Evolutionary conservation across 2,329 filamentous ascomycete genomes (phyloP), one percentile per base, ranked within the genome.

Genomic region (Aspergillus ustus): DNA sequence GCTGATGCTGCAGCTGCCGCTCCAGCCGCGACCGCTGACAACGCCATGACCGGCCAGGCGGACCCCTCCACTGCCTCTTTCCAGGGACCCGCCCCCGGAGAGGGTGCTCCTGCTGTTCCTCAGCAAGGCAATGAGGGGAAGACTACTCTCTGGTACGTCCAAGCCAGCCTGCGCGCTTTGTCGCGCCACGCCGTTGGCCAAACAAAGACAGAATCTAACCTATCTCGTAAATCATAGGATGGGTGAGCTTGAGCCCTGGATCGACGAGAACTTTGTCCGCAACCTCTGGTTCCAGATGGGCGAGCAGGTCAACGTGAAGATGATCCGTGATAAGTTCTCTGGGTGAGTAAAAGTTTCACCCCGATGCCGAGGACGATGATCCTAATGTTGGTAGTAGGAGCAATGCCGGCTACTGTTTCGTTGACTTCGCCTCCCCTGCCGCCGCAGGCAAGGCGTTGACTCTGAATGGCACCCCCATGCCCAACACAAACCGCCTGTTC

Each of bases 301-400:
- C 69, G 95, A 98, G 80, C 89, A 89, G 66, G 95, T 99, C 72
- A 97, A 97, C 72, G 95, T 99, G 71, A 99, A 99, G 87, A 97
- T 99, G 86, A 99, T 99, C 73, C 92, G 95, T 68, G 95, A 99
- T 83, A 97, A 97, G 81, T 97, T 97, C 80, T 97, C 94, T 75
- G 95, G 94, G 93, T 97, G 85, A 80, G 85, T 74, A 72, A 57
- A 59, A 61, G 57, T 66, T 46, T 8, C 15, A 45, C 19, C 17
- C 9, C 11, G 20, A 13, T 7, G 19, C 17, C 15, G 48, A 37
- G 65, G 67, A 67, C 54, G 59, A 63, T 63, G 66, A 71, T 73
- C 72, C 74, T 77, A 80, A 77, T 79, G 73, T 74, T 75, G 72
- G 72, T 76, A 74, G 66, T 77, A 83, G 82, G 75, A 96, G 92